These are phyloP conservation scores for Cichorium intybus DNA, from an alignment of 140 eudicot genomes.

Conservation along the genomic window DNA sequence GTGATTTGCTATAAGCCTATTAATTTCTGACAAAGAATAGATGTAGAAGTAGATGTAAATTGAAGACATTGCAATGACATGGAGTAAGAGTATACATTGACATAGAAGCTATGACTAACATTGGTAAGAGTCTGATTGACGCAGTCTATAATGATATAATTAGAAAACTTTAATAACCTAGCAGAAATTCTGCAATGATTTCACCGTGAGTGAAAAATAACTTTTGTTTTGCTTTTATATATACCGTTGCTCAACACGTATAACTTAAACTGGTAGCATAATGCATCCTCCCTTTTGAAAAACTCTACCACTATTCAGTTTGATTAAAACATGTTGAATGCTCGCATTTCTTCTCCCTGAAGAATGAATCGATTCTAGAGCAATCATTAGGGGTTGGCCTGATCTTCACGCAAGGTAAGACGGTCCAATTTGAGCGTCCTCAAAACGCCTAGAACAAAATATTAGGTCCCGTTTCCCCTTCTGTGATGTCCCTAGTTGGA, in stretches of 20 bases:
- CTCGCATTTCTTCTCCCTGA: not conserved
- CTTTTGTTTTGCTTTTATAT: not conserved
- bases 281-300: not conserved
- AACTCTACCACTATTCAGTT: not conserved
- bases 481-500: not conserved
- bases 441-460: not conserved
- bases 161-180: too few relatives aligned
- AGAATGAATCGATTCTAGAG: not conserved
- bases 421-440: not conserved
- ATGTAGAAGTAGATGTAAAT: too few relatives aligned
- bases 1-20: too few relatives aligned
- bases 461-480: not conserved
- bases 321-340: not conserved
- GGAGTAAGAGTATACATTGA: not conserved
- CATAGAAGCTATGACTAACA: not conserved
- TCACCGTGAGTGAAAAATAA: not conserved
- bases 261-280: not conserved
- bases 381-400: constrained; percentile 1
- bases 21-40: too few relatives aligned
- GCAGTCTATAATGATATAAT: too few relatives aligned
- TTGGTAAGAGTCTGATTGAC: not conserved
- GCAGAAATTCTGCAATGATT: too few relatives aligned
- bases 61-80: too few relatives aligned
- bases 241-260: too few relatives aligned
- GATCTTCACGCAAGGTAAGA: constrained; percentile 1